Conservation (phyloP, 805 yeast genomes). For the Candida palmyrensis region DNA sequence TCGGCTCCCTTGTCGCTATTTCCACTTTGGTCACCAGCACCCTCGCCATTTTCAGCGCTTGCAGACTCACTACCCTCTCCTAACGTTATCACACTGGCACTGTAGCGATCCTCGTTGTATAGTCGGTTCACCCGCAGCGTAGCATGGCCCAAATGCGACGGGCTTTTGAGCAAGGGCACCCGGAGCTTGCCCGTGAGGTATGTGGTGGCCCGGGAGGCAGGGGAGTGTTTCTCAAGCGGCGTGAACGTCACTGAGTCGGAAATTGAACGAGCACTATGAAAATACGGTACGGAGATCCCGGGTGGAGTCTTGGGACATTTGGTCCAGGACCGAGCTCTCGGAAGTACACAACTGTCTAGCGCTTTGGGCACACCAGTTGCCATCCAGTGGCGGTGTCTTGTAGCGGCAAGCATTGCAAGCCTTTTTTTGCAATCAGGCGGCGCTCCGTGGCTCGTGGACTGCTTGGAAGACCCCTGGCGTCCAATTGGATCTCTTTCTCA, state of each 20-base stretch:
- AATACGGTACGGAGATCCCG: too few species aligned
- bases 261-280: too few species aligned
- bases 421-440: too few species aligned
- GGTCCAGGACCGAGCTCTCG: too few species aligned
- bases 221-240: constrained; percentile 15
- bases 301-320: too few species aligned
- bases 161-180: constrained; percentile 58
- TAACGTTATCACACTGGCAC: constrained; percentile 52
- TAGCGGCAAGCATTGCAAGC: too few species aligned
- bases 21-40: constrained; percentile 16
- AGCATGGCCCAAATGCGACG: constrained; percentile 74
- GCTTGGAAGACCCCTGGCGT: too few species aligned
- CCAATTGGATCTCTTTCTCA: too few species aligned
- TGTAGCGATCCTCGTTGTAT: constrained; percentile 77
- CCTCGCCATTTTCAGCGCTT: constrained; percentile 4
- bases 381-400: too few species aligned
- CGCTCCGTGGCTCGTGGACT: too few species aligned
- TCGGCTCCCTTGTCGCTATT: not conserved
- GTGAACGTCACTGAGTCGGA: constrained; percentile 24
- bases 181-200: constrained; percentile 29
- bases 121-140: constrained; percentile 70
- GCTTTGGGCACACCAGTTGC: too few species aligned
- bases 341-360: too few species aligned
- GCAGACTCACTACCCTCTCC: not conserved
- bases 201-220: constrained; percentile 3